Evolutionary conservation across 495 filamentous ascomycete species (phyloP).

Genomic region (Trichodelitschia bisporula): DNA sequence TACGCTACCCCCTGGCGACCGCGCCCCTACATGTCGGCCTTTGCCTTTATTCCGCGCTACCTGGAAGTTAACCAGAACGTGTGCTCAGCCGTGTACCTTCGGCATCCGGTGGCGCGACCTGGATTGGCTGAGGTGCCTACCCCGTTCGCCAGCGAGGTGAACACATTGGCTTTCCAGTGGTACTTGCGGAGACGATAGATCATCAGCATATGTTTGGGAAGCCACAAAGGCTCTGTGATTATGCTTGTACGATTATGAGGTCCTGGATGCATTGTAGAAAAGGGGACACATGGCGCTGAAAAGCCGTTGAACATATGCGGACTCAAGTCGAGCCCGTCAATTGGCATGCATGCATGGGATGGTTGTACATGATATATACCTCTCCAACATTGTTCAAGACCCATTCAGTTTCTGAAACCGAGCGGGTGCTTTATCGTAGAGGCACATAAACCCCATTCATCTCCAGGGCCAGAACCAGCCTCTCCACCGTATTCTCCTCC

Average conservation of each 20-base stretch:
- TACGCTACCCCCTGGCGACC: constrained; percentile 47
- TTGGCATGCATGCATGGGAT: too few relatives aligned
- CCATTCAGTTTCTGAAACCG: too few relatives aligned
- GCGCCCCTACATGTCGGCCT: constrained; percentile 66
- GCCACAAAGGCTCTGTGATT: too few relatives aligned
- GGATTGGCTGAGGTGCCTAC: constrained; percentile 78
- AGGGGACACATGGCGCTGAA: too few relatives aligned
- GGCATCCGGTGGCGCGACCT: constrained; percentile 80
- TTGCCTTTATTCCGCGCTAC: constrained; percentile 86
- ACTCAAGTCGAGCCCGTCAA: too few relatives aligned
- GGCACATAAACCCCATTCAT: constrained; percentile 35
- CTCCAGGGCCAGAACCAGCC: constrained; percentile 31
- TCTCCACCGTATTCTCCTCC: constrained; percentile 24
- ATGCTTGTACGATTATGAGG: too few relatives aligned
- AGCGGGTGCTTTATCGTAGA: too few relatives aligned
- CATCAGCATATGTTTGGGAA: too few relatives aligned
- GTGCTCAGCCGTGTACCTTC: constrained; percentile 82
- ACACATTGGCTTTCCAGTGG: constrained; percentile 74
- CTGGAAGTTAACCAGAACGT: constrained; percentile 93
- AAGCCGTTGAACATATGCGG: too few relatives aligned
- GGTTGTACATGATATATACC: too few relatives aligned
- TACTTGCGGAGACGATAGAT: constrained; percentile 58
- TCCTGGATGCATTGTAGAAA: too few relatives aligned
- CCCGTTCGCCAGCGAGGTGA: constrained; percentile 38
- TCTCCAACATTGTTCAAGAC: too few relatives aligned